These are phyloP conservation scores for Camellia oleifera DNA, from an alignment of 179 eudicot species.

Conservation along the genomic window DNA sequence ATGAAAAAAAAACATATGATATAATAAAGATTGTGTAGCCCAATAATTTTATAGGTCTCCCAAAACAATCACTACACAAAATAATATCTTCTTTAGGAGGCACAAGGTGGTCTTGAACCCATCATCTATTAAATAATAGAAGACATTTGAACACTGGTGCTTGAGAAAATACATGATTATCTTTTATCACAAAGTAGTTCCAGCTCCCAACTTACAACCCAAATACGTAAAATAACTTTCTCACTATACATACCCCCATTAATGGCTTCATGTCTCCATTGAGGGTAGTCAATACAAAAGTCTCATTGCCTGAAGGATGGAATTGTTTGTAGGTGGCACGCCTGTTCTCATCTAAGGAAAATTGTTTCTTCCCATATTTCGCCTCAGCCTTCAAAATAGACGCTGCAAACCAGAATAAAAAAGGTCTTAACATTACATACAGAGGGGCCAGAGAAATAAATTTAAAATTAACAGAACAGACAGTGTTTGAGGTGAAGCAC, in stretches of 20 bases:
- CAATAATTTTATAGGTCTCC: not conserved
- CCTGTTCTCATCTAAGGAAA: conserved; percentile 57
- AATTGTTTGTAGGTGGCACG: conserved; percentile 60
- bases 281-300: conserved; percentile 35
- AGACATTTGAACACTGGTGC: not conserved
- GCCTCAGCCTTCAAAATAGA: conserved; percentile 50
- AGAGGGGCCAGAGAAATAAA: not conserved
- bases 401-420: conserved; percentile 41
- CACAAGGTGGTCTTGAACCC: not conserved
- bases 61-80: not conserved
- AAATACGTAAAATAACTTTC: not conserved
- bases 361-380: conserved; percentile 57
- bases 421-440: not conserved
- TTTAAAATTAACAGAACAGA: not conserved
- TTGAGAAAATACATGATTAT: not conserved
- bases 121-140: not conserved
- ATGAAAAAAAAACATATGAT: not conserved
- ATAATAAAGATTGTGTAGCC: not conserved
- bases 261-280: conserved; percentile 46
- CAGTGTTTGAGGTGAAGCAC: not conserved
- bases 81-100: not conserved
- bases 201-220: not conserved
- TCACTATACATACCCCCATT: conserved; percentile 43
- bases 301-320: conserved; percentile 33
- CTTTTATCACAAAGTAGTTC: not conserved